phyloP scores from a whole-genome alignment of 768 basidiomycete species.

The Hortiboletus campestris region DNA sequence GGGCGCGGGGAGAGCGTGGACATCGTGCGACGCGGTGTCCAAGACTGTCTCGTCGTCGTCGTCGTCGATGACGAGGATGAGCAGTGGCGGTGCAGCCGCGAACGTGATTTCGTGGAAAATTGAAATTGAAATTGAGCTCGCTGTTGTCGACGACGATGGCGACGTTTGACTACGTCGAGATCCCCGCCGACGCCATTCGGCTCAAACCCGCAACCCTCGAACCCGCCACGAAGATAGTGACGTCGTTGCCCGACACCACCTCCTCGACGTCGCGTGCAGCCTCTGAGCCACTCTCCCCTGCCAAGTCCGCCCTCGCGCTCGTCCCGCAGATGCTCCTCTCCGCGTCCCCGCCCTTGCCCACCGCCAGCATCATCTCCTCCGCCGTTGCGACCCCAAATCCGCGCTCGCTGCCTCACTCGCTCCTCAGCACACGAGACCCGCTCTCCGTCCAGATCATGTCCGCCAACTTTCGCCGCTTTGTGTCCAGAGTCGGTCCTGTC shows the following conservation, averaged over 20 bases:
- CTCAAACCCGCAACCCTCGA: conserved; percentile 3
- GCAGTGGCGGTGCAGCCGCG: conserved; percentile 7
- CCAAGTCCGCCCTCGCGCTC: conserved; percentile 35
- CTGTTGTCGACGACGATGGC: conserved; percentile 22
- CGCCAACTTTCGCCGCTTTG: conserved; percentile 65
- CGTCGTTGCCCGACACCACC: conserved; percentile 37
- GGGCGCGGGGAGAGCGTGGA: conserved; percentile 10
- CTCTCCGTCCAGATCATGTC: conserved; percentile 77
- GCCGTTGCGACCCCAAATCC: conserved; percentile 25
- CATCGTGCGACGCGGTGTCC: conserved; percentile 9
- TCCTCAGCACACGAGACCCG: conserved; percentile 62
- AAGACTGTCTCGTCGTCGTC: conserved; percentile 6
- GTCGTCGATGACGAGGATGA: not conserved
- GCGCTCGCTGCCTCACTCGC: conserved; percentile 4
- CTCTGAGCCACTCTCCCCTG: conserved; percentile 19
- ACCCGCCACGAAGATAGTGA: conserved; percentile 41
- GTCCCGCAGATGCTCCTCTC: conserved; percentile 40
- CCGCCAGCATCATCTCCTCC: conserved; percentile 16
- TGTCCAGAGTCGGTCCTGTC: conserved; percentile 69
- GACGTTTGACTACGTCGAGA: conserved; percentile 40
- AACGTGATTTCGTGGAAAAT: not conserved
- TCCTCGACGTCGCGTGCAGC: conserved; percentile 8
- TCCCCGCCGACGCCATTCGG: conserved; percentile 39
- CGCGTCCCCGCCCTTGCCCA: conserved; percentile 12
- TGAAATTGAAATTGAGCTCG: not conserved